These are phyloP conservation scores for Phaeotremella skinneri DNA, from an alignment of 768 basidiomycete genomes.

Conservation along the genomic window DNA sequence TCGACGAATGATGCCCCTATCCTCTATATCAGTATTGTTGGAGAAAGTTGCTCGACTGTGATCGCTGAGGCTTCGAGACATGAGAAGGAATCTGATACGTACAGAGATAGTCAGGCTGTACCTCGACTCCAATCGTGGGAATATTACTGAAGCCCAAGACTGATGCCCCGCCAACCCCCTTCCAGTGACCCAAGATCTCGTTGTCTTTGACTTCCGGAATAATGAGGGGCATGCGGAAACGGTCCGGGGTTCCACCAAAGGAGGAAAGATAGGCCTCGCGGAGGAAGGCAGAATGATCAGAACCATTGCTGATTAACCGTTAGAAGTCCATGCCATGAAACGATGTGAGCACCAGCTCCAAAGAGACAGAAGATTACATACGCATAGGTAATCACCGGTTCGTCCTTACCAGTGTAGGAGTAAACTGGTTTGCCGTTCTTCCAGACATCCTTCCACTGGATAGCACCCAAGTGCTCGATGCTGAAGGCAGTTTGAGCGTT, in stretches of 20 bases:
- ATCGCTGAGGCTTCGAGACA: no score
- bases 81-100: no score
- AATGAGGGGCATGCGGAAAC: slow-evolving; percentile 1
- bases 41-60: no score
- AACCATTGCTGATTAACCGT: neutral
- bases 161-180: neutral
- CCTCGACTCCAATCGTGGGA: neutral
- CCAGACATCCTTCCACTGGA: neutral
- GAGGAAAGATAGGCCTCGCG: slow-evolving; percentile 1
- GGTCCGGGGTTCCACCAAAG: neutral
- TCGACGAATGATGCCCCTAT: slow-evolving; percentile 5
- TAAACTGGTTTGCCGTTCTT: neutral
- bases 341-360: no score
- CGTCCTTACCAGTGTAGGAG: neutral
- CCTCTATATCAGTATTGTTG: no score
- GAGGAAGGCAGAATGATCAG: neutral
- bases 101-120: slow-evolving; percentile 2
- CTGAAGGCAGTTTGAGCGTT: neutral
- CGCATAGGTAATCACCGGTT: slow-evolving; percentile 1
- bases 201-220: neutral
- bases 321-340: no score
- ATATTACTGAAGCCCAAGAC: neutral
- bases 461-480: neutral
- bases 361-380: neutral
- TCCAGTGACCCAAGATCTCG: neutral